Percentiles rank a stretch among this genome's conserved stretches.
Evolutionary conservation across 192 early-diverging fungal genomes (phyloP).

Genomic region (Coemansia sp.): DNA sequence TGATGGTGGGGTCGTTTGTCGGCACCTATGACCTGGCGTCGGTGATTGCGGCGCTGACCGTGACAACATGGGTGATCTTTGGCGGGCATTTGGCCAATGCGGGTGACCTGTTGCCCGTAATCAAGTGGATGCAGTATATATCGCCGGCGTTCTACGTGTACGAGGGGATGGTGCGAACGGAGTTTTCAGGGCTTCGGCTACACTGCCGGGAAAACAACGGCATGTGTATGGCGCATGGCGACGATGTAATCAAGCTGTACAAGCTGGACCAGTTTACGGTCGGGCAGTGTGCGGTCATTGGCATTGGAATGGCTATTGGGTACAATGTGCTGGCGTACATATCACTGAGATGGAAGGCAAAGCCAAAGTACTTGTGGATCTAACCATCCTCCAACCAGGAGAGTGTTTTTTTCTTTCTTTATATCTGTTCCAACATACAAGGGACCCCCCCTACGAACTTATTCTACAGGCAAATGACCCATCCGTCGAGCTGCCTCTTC

Average conservation of each 20-base stretch:
- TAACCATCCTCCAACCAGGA: too few species aligned
- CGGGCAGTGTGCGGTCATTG: slow-evolving; percentile 38
- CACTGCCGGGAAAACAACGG: slow-evolving; percentile 42
- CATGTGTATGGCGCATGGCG: slow-evolving; percentile 42
- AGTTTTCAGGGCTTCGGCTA: slow-evolving; percentile 38
- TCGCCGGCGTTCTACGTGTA: slow-evolving; percentile 45
- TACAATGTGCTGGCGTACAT: slow-evolving; percentile 42
- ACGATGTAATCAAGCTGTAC: slow-evolving; percentile 41
- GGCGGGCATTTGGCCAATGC: slow-evolving; percentile 47
- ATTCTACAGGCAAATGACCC: slow-evolving; percentile 27
- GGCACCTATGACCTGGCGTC: slow-evolving; percentile 36
- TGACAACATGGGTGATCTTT: slow-evolving; percentile 46
- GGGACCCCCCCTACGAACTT: background rate
- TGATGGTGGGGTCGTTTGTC: slow-evolving; percentile 44
- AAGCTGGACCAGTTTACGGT: slow-evolving; percentile 39
- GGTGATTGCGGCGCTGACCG: slow-evolving; percentile 30
- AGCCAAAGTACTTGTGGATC: slow-evolving; percentile 44
- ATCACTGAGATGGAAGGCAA: slow-evolving; percentile 43
- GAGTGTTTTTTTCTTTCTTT: background rate
- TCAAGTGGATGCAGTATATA: slow-evolving; percentile 50
- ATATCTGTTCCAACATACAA: background rate
- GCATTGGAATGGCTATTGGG: slow-evolving; percentile 25
- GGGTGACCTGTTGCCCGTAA: slow-evolving; percentile 40
- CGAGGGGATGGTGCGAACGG: slow-evolving; percentile 45
- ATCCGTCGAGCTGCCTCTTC: slow-evolving; percentile 24